Conservation (phyloP, 192 early-diverging fungal genomes). For the Podila epicladia region DNA sequence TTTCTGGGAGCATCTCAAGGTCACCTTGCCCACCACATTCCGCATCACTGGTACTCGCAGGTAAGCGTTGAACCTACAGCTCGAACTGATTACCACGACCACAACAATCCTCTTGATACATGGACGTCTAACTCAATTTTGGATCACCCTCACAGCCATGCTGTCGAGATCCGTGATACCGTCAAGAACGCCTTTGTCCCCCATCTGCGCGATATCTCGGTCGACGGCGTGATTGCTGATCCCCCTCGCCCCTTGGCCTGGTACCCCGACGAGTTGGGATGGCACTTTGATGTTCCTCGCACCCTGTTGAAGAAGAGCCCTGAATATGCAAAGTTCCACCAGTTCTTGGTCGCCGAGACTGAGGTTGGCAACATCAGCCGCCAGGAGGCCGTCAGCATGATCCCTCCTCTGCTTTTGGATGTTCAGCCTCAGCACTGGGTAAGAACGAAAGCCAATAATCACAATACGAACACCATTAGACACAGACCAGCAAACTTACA, state of each 20-base stretch:
- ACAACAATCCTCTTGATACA: neutral
- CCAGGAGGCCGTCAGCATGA: slow-evolving; percentile 98
- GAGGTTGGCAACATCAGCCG: slow-evolving; percentile 97
- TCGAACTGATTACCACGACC: too few species aligned
- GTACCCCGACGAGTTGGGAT: slow-evolving; percentile 94
- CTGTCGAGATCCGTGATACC: slow-evolving; percentile 73
- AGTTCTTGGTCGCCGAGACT: slow-evolving; percentile 97
- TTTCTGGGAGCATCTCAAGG: slow-evolving; percentile 77
- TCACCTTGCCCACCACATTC: slow-evolving; percentile 88
- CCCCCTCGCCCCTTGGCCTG: slow-evolving; percentile 84
- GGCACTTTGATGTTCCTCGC: slow-evolving; percentile 86
- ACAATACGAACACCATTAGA: neutral
- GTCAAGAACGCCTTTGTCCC: slow-evolving; percentile 70
- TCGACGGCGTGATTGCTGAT: slow-evolving; percentile 80
- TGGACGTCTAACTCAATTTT: neutral
- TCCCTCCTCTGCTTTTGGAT: slow-evolving; percentile 93
- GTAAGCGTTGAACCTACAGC: slow-evolving; percentile 36
- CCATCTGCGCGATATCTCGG: slow-evolving; percentile 56
- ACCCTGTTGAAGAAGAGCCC: slow-evolving; percentile 79
- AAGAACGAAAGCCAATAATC: neutral
- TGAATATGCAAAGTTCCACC: slow-evolving; percentile 85
- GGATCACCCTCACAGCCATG: slow-evolving; percentile 55
- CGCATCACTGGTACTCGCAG: slow-evolving; percentile 91
- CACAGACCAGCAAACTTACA: neutral
- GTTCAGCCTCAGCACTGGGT: slow-evolving; percentile 89